phyloP scores from a whole-genome alignment of 257 asterid genomes.

The Ilex asprella region DNA sequence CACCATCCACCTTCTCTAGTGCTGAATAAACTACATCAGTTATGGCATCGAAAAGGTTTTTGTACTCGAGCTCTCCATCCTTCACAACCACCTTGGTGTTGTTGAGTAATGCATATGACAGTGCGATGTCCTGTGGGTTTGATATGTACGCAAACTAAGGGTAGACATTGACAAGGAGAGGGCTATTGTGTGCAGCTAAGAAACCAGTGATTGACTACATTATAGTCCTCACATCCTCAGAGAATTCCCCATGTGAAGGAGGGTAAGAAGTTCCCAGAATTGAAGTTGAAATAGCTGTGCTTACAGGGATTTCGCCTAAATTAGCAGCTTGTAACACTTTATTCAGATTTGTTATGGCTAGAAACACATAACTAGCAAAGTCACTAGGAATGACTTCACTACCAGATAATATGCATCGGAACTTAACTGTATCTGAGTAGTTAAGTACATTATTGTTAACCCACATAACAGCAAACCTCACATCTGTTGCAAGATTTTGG shows the following conservation, averaged over 20 bases:
- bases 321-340: constrained; percentile 1
- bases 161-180: constrained; percentile 33
- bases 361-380: constrained; percentile 9
- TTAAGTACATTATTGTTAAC: constrained; percentile 20
- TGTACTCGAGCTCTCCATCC: constrained; percentile 5
- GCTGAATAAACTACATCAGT: constrained; percentile 38
- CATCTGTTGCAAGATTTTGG: constrained; percentile 9
- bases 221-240: constrained; percentile 4
- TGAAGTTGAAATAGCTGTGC: constrained; percentile 23
- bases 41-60: constrained; percentile 43
- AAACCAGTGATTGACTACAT: constrained; percentile 21
- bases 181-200: constrained; percentile 2
- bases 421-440: constrained; percentile 21
- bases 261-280: constrained; percentile 22
- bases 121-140: neutral
- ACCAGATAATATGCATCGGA: constrained; percentile 33
- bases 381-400: constrained; percentile 34
- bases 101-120: constrained; percentile 27
- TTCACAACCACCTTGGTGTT: neutral
- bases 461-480: constrained; percentile 25
- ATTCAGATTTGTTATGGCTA: constrained; percentile 29
- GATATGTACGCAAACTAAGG: constrained; percentile 31
- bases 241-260: constrained; percentile 16
- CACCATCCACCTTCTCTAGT: constrained; percentile 32
- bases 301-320: constrained; percentile 23